Conservation (phyloP, 2,329 filamentous ascomycete species). For the Colletotrichum echinochloae region DNA sequence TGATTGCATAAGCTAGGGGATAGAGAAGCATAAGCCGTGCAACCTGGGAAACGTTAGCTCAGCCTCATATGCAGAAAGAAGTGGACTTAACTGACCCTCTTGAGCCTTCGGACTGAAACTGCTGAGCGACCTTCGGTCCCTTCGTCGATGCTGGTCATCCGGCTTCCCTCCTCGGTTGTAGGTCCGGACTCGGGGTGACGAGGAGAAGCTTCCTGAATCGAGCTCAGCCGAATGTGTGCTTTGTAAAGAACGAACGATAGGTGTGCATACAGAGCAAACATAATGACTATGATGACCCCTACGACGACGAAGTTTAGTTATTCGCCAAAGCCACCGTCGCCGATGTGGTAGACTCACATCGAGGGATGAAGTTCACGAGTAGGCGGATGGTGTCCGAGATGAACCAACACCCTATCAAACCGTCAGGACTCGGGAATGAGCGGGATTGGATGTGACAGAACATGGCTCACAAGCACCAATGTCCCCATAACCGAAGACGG, state of each 20-base stretch:
- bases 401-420: conserved; percentile 54
- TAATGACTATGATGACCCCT: conserved; percentile 52
- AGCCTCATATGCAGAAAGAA: conserved; percentile 10
- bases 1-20: conserved; percentile 54
- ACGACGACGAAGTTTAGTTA: not conserved
- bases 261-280: conserved; percentile 53
- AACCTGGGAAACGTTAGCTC: conserved; percentile 44
- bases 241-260: conserved; percentile 55
- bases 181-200: not conserved
- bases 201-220: conserved; percentile 44
- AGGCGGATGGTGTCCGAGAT: conserved; percentile 52
- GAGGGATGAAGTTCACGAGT: conserved; percentile 56
- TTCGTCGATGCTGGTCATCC: conserved; percentile 5
- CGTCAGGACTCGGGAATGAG: not conserved
- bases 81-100: conserved; percentile 34
- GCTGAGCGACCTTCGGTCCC: not conserved
- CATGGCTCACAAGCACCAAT: conserved; percentile 47
- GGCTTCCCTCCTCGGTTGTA: conserved; percentile 10
- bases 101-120: conserved; percentile 41
- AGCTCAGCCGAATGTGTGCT: conserved; percentile 51
- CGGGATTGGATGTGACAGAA: no score
- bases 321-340: not conserved
- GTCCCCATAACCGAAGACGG: conserved; percentile 48
- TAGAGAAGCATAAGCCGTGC: conserved; percentile 57
- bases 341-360: conserved; percentile 44